A percentile compares a stretch with the other conserved stretches of the same genome.
Evolutionary conservation across 306 rosid species (phyloP).

Genomic region (Fragaria vesca): DNA sequence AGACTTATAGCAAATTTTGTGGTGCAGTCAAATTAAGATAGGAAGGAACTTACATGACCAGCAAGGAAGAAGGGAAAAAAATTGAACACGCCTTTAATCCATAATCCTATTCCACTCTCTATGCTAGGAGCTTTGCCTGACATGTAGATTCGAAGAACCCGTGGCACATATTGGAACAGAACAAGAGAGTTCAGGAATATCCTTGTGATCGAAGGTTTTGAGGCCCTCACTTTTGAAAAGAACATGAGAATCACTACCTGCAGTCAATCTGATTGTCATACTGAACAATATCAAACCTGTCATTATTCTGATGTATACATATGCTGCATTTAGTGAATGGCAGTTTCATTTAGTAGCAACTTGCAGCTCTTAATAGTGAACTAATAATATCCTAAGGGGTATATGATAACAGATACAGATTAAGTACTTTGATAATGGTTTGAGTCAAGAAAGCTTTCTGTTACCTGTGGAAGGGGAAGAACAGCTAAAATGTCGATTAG

Average conservation of each 20-base stretch:
- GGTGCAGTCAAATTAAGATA: neutral
- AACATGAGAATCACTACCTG: constrained; percentile 9
- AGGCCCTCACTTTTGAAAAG: constrained; percentile 8
- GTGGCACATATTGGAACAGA: constrained; percentile 13
- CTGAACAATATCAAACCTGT: neutral
- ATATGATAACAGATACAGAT: neutral
- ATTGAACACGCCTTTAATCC: constrained; percentile 20
- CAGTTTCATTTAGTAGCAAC: neutral
- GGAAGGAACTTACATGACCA: constrained; percentile 24
- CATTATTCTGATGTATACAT: neutral
- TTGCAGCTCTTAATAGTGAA: neutral
- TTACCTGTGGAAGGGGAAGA: constrained; percentile 16
- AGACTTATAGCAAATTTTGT: neutral
- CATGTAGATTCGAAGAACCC: constrained; percentile 11
- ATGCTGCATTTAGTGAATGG: neutral
- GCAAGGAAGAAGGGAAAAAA: constrained; percentile 27
- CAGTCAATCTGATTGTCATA: neutral
- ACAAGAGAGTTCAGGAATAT: neutral
- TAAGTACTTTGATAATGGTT: neutral
- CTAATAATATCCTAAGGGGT: neutral
- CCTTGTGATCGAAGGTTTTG: neutral
- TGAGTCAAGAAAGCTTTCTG: neutral
- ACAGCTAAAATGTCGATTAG: constrained; percentile 6
- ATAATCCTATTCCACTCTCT: neutral
- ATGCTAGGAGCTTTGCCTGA: constrained; percentile 1